A percentile compares a stretch with the other conserved stretches of the same genome.
Evolutionary conservation across 805 yeast genomes (phyloP).

Genomic region (Myxozyma neotropica): DNA sequence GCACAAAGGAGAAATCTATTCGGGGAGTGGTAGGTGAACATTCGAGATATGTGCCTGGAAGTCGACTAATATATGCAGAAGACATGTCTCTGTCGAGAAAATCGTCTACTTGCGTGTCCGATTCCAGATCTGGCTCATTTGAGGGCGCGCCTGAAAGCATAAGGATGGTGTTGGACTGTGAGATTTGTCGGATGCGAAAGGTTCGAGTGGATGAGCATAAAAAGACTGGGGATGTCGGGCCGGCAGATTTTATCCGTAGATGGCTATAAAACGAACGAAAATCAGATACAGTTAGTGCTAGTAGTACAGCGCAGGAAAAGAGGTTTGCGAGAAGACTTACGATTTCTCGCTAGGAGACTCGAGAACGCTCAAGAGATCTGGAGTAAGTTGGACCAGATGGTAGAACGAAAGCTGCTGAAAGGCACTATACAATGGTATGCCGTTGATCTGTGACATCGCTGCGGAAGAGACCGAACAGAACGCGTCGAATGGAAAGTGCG

Average conservation of each 20-base stretch:
- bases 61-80: not conserved
- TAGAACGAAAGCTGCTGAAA: not conserved
- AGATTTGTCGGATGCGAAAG: constrained; percentile 71
- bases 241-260: constrained; percentile 17
- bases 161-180: constrained; percentile 84
- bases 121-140: not conserved
- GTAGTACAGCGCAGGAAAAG: not conserved
- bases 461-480: not conserved
- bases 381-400: constrained; percentile 26
- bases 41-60: constrained; percentile 28
- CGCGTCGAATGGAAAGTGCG: too few species aligned
- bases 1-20: constrained; percentile 27
- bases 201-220: constrained; percentile 63
- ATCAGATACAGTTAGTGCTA: too few species aligned
- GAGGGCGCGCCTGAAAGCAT: constrained; percentile 44
- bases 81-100: not conserved
- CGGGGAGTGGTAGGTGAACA: constrained; percentile 13
- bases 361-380: constrained; percentile 20
- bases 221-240: constrained; percentile 48
- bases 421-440: not conserved
- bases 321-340: constrained; percentile 1
- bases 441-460: constrained; percentile 6
- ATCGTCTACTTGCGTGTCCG: constrained; percentile 8
- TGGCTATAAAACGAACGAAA: not conserved
- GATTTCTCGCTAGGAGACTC: constrained; percentile 14